phyloP scores from a whole-genome alignment of 148 eudicot genomes.

The Rhododendron williamsianum region DNA sequence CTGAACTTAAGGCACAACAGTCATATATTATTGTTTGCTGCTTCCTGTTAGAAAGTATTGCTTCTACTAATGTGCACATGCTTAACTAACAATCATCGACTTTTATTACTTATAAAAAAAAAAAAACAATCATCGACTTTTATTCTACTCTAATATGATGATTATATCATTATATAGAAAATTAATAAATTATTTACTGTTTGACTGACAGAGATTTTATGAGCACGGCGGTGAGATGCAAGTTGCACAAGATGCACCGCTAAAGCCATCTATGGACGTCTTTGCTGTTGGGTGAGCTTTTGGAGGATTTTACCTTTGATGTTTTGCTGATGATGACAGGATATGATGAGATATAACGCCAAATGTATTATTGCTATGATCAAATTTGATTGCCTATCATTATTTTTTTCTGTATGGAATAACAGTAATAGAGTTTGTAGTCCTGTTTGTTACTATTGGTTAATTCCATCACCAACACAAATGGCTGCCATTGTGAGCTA shows the following conservation, averaged over 20 bases:
- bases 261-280: conserved; percentile 93
- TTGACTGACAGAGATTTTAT: conserved; percentile 76
- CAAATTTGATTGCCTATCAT: background rate
- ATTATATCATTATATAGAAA: background rate
- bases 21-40: background rate
- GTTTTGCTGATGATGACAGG: background rate
- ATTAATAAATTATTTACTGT: background rate
- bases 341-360: background rate
- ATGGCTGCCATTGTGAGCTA: background rate
- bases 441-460: background rate
- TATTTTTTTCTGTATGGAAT: too few species aligned
- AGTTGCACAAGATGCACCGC: conserved; percentile 72
- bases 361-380: background rate
- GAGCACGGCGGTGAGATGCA: conserved; percentile 93
- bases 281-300: conserved; percentile 88
- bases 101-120: too few species aligned
- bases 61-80: background rate
- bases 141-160: background rate
- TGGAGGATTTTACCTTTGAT: background rate
- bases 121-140: background rate
- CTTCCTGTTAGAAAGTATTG: background rate
- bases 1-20: background rate
- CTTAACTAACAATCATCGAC: background rate
- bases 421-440: background rate
- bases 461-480: background rate